Conservation (phyloP, 768 basidiomycete species). For the Tephrocybe sp. region DNA sequence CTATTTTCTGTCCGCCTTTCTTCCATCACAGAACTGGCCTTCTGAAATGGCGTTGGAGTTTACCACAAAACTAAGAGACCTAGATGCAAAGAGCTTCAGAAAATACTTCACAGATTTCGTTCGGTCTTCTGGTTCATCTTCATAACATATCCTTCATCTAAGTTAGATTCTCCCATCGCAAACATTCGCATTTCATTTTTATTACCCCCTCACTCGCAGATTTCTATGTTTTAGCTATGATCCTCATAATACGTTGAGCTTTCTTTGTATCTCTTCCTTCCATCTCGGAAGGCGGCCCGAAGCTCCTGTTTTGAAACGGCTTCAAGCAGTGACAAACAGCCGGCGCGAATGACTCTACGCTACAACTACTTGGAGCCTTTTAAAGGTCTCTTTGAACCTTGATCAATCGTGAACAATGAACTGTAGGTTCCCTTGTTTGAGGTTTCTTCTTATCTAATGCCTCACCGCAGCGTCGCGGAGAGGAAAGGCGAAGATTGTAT, state of each 20-base stretch:
- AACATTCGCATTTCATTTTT: conserved; percentile 8
- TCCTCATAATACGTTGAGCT: conserved; percentile 1
- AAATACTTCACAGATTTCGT: conserved; percentile 90
- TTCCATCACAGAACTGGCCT: conserved; percentile 91
- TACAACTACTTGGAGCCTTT: no score
- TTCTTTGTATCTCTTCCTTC: neutral
- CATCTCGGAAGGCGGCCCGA: no score
- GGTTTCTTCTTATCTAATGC: neutral
- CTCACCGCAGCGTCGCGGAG: conserved; percentile 32
- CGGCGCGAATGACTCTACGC: no score
- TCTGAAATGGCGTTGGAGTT: conserved; percentile 71
- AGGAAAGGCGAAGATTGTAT: conserved; percentile 45
- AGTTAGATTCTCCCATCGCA: conserved; percentile 13
- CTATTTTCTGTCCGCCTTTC: conserved; percentile 75
- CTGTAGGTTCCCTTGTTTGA: neutral
- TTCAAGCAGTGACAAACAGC: no score
- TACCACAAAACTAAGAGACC: conserved; percentile 67
- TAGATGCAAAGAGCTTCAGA: conserved; percentile 75
- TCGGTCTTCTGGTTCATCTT: conserved; percentile 62
- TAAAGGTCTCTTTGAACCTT: no score
- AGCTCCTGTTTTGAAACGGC: no score
- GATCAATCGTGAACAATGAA: conserved; percentile 2
- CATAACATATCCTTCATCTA: conserved; percentile 39
- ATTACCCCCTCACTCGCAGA: conserved; percentile 8
- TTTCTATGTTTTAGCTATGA: conserved; percentile 7